Conservation (phyloP, 805 yeast genomes). For the Yamadazyma kitorensis region DNA sequence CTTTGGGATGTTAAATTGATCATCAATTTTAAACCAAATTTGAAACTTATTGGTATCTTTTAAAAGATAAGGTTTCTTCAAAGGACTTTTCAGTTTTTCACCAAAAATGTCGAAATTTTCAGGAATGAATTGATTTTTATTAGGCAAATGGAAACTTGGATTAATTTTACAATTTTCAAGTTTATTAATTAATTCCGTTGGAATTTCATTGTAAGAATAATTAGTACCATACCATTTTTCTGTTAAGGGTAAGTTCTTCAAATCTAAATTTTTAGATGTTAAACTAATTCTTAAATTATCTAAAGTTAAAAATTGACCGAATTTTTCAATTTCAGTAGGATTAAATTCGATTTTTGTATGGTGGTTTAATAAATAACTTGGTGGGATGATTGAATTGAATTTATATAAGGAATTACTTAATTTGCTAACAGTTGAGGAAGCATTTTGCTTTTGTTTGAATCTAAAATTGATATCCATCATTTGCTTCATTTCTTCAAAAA, state of each 20-base stretch:
- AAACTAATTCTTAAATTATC: slow-evolving; percentile 61
- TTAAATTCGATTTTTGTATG: slow-evolving; percentile 58
- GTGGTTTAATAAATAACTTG: slow-evolving; percentile 57
- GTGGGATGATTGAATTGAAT: slow-evolving; percentile 49
- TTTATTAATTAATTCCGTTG: slow-evolving; percentile 36
- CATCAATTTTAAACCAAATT: slow-evolving; percentile 89
- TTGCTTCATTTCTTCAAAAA: slow-evolving; percentile 71
- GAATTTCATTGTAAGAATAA: slow-evolving; percentile 50
- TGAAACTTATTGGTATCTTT: slow-evolving; percentile 48
- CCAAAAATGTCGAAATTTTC: slow-evolving; percentile 62
- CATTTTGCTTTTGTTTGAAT: slow-evolving; percentile 73
- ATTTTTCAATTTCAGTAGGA: slow-evolving; percentile 49
- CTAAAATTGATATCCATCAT: slow-evolving; percentile 69
- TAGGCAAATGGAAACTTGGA: slow-evolving; percentile 56
- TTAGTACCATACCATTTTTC: slow-evolving; percentile 95
- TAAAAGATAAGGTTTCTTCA: slow-evolving; percentile 61
- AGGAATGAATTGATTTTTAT: slow-evolving; percentile 78
- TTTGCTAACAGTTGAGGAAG: slow-evolving; percentile 69
- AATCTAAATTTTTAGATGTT: slow-evolving; percentile 49
- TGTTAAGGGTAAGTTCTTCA: slow-evolving; percentile 33
- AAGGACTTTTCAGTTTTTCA: slow-evolving; percentile 33
- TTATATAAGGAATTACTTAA: slow-evolving; percentile 63
- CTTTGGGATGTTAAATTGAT: slow-evolving; percentile 84
- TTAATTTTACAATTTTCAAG: slow-evolving; percentile 21
- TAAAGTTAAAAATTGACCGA: slow-evolving; percentile 48